Percentiles rank a stretch among this genome's conserved stretches.
These are phyloP conservation scores for Fusarium udum DNA, from an alignment of 2,329 filamentous ascomycete species.

Conservation along the genomic window DNA sequence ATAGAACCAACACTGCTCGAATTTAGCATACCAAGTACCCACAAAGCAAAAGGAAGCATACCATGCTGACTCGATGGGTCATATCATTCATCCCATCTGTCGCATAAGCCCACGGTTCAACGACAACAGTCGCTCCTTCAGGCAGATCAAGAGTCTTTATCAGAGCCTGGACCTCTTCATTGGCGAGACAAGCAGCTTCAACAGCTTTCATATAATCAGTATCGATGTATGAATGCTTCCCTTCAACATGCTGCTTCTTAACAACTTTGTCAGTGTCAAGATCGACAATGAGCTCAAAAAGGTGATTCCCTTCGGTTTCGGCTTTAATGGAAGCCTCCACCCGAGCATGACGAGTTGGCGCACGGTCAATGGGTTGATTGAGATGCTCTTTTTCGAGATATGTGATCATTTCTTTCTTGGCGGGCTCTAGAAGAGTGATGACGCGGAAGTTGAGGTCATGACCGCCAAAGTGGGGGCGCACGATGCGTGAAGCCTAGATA, in stretches of 20 bases:
- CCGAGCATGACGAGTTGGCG: slow-evolving; percentile 49
- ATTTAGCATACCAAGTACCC: not conserved
- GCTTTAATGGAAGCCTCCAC: slow-evolving; percentile 49
- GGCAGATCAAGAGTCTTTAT: slow-evolving; percentile 56
- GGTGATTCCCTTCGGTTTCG: slow-evolving; percentile 21
- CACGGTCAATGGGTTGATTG: not conserved
- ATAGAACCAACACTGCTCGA: slow-evolving; percentile 41
- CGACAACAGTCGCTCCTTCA: slow-evolving; percentile 53
- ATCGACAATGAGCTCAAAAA: slow-evolving; percentile 46
- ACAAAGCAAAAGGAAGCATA: slow-evolving; percentile 20
- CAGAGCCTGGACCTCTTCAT: slow-evolving; percentile 54
- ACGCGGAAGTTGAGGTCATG: slow-evolving; percentile 55
- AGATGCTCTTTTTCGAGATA: slow-evolving; percentile 56
- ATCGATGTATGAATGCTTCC: slow-evolving; percentile 59
- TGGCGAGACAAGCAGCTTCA: slow-evolving; percentile 57
- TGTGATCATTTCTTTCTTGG: slow-evolving; percentile 56
- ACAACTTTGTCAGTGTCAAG: slow-evolving; percentile 36
- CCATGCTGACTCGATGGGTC: slow-evolving; percentile 59
- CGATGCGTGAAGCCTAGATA: slow-evolving; percentile 38
- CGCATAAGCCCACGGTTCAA: slow-evolving; percentile 66
- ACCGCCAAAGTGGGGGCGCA: slow-evolving; percentile 31
- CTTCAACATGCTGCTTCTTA: slow-evolving; percentile 47
- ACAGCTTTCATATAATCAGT: slow-evolving; percentile 58
- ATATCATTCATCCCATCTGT: slow-evolving; percentile 64
- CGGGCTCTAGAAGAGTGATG: slow-evolving; percentile 60